Evolutionary conservation across 352 stramenopile species (phyloP).

Genomic region (Blastocystis sp.): DNA sequence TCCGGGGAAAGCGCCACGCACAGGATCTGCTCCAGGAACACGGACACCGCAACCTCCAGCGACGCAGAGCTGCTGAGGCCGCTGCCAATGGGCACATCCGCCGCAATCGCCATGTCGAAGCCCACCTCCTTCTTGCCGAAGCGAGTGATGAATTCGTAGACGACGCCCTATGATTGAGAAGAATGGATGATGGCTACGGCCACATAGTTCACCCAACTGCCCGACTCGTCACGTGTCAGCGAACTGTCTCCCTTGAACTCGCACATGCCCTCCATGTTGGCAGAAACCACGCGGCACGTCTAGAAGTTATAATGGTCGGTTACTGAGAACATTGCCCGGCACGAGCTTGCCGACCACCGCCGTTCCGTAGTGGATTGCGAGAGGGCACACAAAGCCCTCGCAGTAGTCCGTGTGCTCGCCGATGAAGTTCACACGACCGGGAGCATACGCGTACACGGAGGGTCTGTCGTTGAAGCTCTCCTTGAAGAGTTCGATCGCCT

Average conservation of each 20-base stretch:
- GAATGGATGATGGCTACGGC: not conserved
- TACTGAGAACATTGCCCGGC: constrained; percentile 68
- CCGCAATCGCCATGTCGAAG: constrained; percentile 81
- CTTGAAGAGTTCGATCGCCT: constrained; percentile 33
- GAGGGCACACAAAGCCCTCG: constrained; percentile 88
- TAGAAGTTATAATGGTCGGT: constrained; percentile 74
- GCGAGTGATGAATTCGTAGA: constrained; percentile 71
- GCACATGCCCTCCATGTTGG: constrained; percentile 12
- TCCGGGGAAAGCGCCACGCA: constrained; percentile 74
- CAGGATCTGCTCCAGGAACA: constrained; percentile 85
- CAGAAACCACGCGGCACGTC: constrained; percentile 31
- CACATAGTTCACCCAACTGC: constrained; percentile 48
- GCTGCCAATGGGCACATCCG: constrained; percentile 85
- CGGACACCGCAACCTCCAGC: constrained; percentile 85
- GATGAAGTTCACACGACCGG: constrained; percentile 91
- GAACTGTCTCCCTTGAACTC: not conserved
- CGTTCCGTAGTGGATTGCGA: constrained; percentile 85
- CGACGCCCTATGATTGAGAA: constrained; percentile 62
- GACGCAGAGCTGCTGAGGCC: constrained; percentile 86
- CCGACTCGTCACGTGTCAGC: constrained; percentile 10
- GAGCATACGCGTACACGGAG: constrained; percentile 75
- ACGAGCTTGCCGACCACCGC: constrained; percentile 77
- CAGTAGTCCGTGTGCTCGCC: constrained; percentile 93
- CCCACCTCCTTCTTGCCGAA: constrained; percentile 74
- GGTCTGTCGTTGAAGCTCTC: constrained; percentile 24